phyloP scores from a whole-genome alignment of 768 basidiomycete species.

The Suillus discolor region DNA sequence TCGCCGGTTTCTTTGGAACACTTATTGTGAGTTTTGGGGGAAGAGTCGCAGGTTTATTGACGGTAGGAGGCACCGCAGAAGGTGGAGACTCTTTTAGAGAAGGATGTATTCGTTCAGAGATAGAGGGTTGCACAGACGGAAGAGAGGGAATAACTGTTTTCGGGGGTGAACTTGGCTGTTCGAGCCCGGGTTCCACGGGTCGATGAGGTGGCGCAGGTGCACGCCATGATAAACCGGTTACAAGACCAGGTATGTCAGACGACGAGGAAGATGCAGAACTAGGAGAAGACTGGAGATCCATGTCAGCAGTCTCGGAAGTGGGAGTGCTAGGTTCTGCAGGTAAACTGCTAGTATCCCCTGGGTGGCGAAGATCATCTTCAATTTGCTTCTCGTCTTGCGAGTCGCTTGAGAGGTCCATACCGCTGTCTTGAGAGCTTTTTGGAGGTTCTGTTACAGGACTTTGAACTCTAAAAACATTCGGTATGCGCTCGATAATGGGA shows the following conservation, averaged over 20 bases:
- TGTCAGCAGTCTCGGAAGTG: conserved; percentile 36
- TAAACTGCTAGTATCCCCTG: conserved; percentile 31
- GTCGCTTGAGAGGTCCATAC: conserved; percentile 19
- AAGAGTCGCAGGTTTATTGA: conserved; percentile 9
- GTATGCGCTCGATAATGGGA: conserved; percentile 12
- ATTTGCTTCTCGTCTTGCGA: conserved; percentile 19
- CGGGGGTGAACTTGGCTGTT: conserved; percentile 5
- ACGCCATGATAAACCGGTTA: conserved; percentile 34
- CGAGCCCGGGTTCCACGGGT: conserved; percentile 27
- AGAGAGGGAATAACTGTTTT: conserved; percentile 13
- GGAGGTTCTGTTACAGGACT: conserved; percentile 14
- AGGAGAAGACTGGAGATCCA: conserved; percentile 37
- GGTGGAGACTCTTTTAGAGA: conserved; percentile 6
- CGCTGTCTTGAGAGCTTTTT: conserved; percentile 8
- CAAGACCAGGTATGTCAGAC: conserved; percentile 34
- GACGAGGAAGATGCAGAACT: conserved; percentile 27
- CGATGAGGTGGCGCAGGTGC: conserved; percentile 16
- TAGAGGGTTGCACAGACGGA: conserved; percentile 9
- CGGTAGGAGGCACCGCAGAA: conserved; percentile 12
- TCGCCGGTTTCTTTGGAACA: conserved; percentile 20
- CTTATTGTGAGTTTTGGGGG: conserved; percentile 4
- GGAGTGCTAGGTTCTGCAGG: conserved; percentile 21
- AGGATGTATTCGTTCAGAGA: conserved; percentile 16
- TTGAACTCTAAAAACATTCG: conserved; percentile 9
- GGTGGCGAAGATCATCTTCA: conserved; percentile 24